phyloP scores from a whole-genome alignment of 2,329 filamentous ascomycete genomes.

The Fusarium mangiferae region DNA sequence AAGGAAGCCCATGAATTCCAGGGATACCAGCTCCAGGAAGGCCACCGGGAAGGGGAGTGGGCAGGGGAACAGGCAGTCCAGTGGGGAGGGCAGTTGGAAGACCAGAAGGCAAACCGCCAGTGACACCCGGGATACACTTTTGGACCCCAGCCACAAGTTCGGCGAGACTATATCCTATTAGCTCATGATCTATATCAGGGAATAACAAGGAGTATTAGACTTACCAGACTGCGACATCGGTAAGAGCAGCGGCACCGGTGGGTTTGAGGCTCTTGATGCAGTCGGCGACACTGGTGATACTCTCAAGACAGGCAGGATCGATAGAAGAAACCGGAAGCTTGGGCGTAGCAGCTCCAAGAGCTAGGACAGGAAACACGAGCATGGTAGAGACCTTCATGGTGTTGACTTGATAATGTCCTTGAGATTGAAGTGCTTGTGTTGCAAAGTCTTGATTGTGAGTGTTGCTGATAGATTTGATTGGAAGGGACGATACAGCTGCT shows the following conservation, averaged over 20 bases:
- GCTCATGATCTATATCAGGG: background rate
- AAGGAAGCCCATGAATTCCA: background rate
- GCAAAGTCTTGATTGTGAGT: background rate
- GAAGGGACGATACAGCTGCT: fast-evolving
- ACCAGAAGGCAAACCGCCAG: background rate
- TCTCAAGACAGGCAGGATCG: background rate
- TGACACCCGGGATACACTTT: background rate
- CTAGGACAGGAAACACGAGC: background rate
- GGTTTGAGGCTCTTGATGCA: background rate
- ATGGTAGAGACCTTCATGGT: background rate
- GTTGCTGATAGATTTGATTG: too few species aligned
- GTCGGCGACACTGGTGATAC: background rate
- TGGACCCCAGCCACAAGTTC: background rate
- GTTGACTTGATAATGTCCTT: fast-evolving
- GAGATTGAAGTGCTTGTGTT: background rate
- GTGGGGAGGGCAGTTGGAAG: background rate
- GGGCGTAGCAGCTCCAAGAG: background rate
- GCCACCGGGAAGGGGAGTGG: background rate
- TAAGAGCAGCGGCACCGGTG: too few species aligned
- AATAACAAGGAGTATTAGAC: fast-evolving
- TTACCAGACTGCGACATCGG: background rate
- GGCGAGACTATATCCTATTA: background rate
- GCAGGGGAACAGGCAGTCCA: background rate
- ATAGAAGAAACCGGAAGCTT: background rate
- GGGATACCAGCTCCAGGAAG: background rate